These are phyloP conservation scores for Isatis lusitanica DNA, from an alignment of 441 rosid genomes.

Conservation along the genomic window DNA sequence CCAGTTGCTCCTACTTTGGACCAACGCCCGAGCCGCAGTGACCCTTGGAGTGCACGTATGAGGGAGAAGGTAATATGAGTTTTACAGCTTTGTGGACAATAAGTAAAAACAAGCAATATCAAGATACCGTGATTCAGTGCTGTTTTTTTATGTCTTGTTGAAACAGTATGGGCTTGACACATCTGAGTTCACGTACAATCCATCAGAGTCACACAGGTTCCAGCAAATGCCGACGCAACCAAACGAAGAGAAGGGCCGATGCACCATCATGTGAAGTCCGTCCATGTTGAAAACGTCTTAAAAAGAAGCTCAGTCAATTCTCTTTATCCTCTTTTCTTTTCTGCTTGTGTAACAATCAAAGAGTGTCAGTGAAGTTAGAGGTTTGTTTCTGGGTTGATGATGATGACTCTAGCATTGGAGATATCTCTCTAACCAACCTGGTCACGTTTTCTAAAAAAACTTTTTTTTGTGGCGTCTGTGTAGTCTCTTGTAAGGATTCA, in stretches of 20 bases:
- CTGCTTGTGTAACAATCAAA: slow-evolving; percentile 30
- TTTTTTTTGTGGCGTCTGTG: slow-evolving; percentile 23
- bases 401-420: slow-evolving; percentile 15
- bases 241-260: slow-evolving; percentile 83
- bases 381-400: slow-evolving; percentile 26
- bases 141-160: slow-evolving; percentile 12
- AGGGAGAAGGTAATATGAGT: slow-evolving; percentile 75
- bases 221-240: slow-evolving; percentile 71
- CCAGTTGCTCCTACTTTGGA: slow-evolving; percentile 78
- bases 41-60: slow-evolving; percentile 99
- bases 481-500: slow-evolving; percentile 9
- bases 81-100: background rate
- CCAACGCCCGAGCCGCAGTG: slow-evolving; percentile 87
- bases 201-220: slow-evolving; percentile 75
- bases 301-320: background rate
- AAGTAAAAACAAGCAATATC: background rate
- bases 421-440: slow-evolving; percentile 12
- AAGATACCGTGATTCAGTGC: background rate
- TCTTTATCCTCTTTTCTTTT: background rate
- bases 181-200: slow-evolving; percentile 94
- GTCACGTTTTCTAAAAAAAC: slow-evolving; percentile 12
- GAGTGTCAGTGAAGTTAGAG: slow-evolving; percentile 21
- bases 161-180: slow-evolving; percentile 94
- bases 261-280: slow-evolving; percentile 79
- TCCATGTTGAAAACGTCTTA: background rate